phyloP scores from a whole-genome alignment of 306 rosid genomes.

The Pueraria montana region DNA sequence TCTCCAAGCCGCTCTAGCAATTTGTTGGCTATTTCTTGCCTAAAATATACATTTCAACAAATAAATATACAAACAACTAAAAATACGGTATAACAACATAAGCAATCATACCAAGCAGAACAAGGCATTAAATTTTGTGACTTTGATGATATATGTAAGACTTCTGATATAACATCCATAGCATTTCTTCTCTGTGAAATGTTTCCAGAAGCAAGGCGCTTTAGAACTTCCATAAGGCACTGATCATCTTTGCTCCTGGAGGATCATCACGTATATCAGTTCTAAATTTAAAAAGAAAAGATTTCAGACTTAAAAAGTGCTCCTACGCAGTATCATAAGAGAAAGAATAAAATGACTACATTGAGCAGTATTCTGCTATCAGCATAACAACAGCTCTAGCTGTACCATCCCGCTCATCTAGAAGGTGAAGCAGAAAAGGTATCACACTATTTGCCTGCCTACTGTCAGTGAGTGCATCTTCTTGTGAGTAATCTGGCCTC shows the following conservation, averaged over 20 bases:
- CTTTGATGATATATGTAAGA: conserved; percentile 62
- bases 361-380: conserved; percentile 83
- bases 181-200: conserved; percentile 84
- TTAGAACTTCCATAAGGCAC: conserved; percentile 76
- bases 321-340: conserved; percentile 19
- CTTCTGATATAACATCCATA: conserved; percentile 79
- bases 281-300: conserved; percentile 33
- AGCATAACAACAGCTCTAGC: conserved; percentile 88
- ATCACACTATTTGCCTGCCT: conserved; percentile 67
- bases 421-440: conserved; percentile 74
- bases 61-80: conserved; percentile 37
- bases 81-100: conserved; percentile 28
- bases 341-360: conserved; percentile 62
- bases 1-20: conserved; percentile 83
- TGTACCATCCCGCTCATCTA: conserved; percentile 84
- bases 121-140: conserved; percentile 53
- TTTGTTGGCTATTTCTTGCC: conserved; percentile 74
- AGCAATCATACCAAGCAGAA: conserved; percentile 67
- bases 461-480: conserved; percentile 56
- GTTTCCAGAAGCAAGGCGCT: conserved; percentile 71
- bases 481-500: conserved; percentile 64
- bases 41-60: conserved; percentile 53
- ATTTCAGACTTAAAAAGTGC: conserved; percentile 30
- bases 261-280: conserved; percentile 50
- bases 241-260: conserved; percentile 72